Evolutionary conservation across 768 basidiomycete species (phyloP), one percentile per base, ranked within the genome.

Genomic region (Hypholoma fasciculare): DNA sequence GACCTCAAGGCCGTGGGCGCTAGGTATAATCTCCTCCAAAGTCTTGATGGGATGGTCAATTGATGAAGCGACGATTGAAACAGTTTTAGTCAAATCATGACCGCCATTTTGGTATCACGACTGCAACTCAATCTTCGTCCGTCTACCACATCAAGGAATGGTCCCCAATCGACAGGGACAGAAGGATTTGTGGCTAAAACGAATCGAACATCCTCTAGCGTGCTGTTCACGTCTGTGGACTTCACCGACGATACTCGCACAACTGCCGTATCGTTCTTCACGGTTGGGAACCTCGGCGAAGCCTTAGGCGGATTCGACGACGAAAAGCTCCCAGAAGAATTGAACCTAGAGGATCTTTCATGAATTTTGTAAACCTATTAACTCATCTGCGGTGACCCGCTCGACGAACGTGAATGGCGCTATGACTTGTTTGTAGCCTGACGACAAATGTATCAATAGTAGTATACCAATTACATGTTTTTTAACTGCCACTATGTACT

Each of bases 81-180:
- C 46, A 66, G 63, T 51, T 67, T 67, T 61, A 67, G 65, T 50
- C 65, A 67, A 54, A 62, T 64, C 7, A 37, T 67, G 50, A 67
- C 65, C 4, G 62, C 65, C 7, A 63, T 67, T 20, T 61, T 67
- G 61, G 64, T 67, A 38, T 67, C 65, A 3, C 65, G 65, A 8
- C 57, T 67, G 7, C 61, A 63, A 37, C 60, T 67, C 9, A 67
- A 67, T 26, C 61, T 66, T 49, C 63, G 65, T 13, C 55, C 58
- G 38, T 30, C 49, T 20, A 27, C 44, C 16, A 34, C 40, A 17
- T n/a, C 49, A n/a, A 26, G 20, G 13, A 9, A 16, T 55, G 46
- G 20, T 34, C n/a, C 54, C 14, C 51, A 55, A 30, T n/a, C 54
- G 48, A 34, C 49, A 36, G 38, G 40, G 16, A 57, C 37, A 17